These are phyloP conservation scores for Fistulifera pelliculosa DNA, from an alignment of 108 stramenopile species.

Conservation along the genomic window DNA sequence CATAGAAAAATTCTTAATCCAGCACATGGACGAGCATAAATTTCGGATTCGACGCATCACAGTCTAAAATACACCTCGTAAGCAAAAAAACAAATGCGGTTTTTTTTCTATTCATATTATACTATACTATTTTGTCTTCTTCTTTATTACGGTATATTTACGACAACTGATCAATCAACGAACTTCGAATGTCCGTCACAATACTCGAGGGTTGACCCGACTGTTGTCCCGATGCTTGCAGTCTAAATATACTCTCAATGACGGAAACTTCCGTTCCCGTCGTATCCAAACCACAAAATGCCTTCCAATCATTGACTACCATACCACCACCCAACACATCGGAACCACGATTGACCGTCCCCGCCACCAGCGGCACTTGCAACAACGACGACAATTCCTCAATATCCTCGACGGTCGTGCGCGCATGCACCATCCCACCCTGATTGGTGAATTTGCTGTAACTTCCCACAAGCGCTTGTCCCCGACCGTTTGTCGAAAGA, in stretches of 20 bases:
- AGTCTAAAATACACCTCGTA: too few species aligned
- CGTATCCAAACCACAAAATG: conserved; percentile 97
- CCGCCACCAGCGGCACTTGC: conserved; percentile 98
- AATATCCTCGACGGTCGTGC: conserved; percentile 98
- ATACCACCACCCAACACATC: conserved; percentile 98
- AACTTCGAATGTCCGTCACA: conserved; percentile 83
- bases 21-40: too few species aligned
- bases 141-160: conserved; percentile 20
- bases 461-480: conserved; percentile 97
- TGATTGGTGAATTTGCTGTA: conserved; percentile 98
- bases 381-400: conserved; percentile 96
- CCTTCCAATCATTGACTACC: conserved; percentile 97
- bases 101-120: too few species aligned
- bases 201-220: conserved; percentile 44
- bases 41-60: too few species aligned
- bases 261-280: conserved; percentile 98
- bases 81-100: too few species aligned
- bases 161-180: conserved; percentile 87
- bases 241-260: conserved; percentile 90
- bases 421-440: conserved; percentile 99
- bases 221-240: conserved; percentile 38
- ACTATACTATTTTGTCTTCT: too few species aligned
- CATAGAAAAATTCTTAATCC: too few species aligned
- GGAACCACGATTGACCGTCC: conserved; percentile 97
- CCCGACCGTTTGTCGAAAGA: conserved; percentile 99